Evolutionary conservation across 441 rosid genomes (phyloP).

Genomic region (Capsella rubella): DNA sequence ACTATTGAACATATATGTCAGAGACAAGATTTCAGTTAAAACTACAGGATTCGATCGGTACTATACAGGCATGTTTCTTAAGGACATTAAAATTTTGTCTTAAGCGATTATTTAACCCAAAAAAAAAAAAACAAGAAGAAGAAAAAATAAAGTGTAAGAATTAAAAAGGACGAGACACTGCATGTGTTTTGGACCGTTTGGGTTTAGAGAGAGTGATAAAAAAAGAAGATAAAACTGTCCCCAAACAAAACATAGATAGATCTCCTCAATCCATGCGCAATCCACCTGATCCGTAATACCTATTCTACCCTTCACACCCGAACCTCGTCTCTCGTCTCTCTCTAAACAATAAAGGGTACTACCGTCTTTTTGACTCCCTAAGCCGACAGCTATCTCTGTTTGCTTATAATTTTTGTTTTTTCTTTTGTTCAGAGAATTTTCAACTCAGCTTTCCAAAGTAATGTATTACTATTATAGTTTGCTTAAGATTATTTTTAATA

Average conservation of each 20-base stretch:
- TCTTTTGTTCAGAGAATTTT: slow-evolving; percentile 14
- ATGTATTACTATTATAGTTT: not conserved
- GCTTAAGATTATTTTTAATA: not conserved
- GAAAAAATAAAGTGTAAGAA: slow-evolving; percentile 1
- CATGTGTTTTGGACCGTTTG: slow-evolving; percentile 47
- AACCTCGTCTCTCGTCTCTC: not conserved
- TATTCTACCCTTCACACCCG: slow-evolving; percentile 2
- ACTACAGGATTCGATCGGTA: slow-evolving; percentile 1
- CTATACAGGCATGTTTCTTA: not conserved
- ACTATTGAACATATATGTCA: slow-evolving; percentile 1
- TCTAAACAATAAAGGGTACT: not conserved
- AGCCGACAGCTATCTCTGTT: slow-evolving; percentile 41
- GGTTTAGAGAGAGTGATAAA: slow-evolving; percentile 17
- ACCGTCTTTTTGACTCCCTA: slow-evolving; percentile 12
- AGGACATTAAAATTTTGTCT: slow-evolving; percentile 38
- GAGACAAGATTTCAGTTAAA: slow-evolving; percentile 9
- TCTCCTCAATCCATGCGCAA: slow-evolving; percentile 46
- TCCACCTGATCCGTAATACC: slow-evolving; percentile 34
- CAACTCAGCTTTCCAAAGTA: slow-evolving; percentile 18
- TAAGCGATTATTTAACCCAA: slow-evolving; percentile 21
- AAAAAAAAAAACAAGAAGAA: not conserved
- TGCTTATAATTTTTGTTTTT: slow-evolving; percentile 37
- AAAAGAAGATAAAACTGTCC: slow-evolving; percentile 34
- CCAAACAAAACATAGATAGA: slow-evolving; percentile 28
- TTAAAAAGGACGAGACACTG: slow-evolving; percentile 41